A percentile compares a stretch with the other conserved stretches of the same genome.
These are phyloP conservation scores for Aegilops sharonensis DNA, from an alignment of 176 grass and related monocot species.

Conservation along the genomic window DNA sequence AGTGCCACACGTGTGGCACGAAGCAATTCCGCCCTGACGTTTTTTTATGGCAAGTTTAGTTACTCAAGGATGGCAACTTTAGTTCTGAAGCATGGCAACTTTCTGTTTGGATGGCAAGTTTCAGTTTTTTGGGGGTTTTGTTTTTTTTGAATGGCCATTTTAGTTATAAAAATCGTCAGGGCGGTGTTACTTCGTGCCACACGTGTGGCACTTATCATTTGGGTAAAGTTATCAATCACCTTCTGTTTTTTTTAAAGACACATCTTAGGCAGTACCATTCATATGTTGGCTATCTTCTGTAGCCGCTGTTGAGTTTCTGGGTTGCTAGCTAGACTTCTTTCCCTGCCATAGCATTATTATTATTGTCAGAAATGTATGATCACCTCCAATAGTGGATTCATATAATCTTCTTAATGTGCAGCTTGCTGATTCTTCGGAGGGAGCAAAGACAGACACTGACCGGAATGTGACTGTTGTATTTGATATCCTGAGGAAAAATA, in stretches of 20 bases:
- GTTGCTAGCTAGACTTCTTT: not conserved
- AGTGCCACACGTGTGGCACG: no score
- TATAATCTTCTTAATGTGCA: conserved; percentile 33
- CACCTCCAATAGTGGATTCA: not conserved
- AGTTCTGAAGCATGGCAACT: no score
- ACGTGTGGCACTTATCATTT: no score
- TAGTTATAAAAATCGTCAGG: no score
- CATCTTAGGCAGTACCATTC: not conserved
- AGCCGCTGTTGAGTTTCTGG: not conserved
- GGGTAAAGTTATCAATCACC: not conserved
- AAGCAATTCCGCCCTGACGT: no score
- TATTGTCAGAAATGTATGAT: conserved; percentile 6
- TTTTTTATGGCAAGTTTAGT: no score
- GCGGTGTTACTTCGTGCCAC: no score
- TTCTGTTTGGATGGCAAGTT: no score
- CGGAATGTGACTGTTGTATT: conserved; percentile 76
- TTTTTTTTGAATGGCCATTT: no score
- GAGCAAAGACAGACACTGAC: conserved; percentile 77
- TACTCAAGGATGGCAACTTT: no score
- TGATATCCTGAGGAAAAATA: conserved; percentile 72
- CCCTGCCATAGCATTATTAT: not conserved
- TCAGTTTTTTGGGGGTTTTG: no score
- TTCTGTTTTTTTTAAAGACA: conserved; percentile 7
- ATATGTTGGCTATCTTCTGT: conserved; percentile 23
- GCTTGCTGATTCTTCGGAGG: conserved; percentile 66